Base-by-base conservation (phyloP, 139 green algal species). In the Chlamydomonas urium region DNA sequence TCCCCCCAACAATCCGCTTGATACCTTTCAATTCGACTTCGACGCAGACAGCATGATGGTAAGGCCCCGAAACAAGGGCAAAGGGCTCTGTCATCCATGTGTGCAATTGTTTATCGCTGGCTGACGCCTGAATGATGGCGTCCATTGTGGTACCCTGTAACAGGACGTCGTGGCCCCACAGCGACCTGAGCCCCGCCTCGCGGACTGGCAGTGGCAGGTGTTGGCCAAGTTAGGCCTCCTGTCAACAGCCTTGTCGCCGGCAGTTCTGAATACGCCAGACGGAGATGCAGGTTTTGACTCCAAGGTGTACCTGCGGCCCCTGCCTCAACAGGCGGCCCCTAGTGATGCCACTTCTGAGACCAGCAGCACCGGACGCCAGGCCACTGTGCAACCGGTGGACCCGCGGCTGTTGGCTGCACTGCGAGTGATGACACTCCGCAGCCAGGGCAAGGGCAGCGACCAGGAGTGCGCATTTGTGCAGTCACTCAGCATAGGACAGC, bases 1-100 rank as follows among this genome's bases (percentile, higher is more conserved):
- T 57, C 62, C 83, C 56, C 61, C 66, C 1, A 47, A 69, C 34
- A 86, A 85, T 48, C 77, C 77, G 0, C 38, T 74, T 29, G 80
- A 86, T 45, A 61, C 24, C 38, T 80, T 79, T 31, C 36, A 31
- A 23, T 76, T 81, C 4, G 45, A 68, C 24, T 60, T 79, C 3
- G 72, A 84, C 38, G 21, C 78, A 10, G 56, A 76, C 1, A 31
- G 70, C 2, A 1, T 79, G 14, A 56, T 72, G 79, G 81, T 84
- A 61, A 71, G 77, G 23, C 24, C 4, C 3, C 6, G 58, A n/a
- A n/a, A 4, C 31, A 37, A 28, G 24, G 21, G 23, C 50, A 34
- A 10, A 34, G 24, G 24, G 19, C 8, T 31, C 10, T 50, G 42
- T 8, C 42, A 14, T 61, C 4, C 24, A 61, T 61, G 50, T 61